These are phyloP conservation scores for Hypholoma sublateritium DNA, from an alignment of 768 basidiomycete species.

Conservation along the genomic window DNA sequence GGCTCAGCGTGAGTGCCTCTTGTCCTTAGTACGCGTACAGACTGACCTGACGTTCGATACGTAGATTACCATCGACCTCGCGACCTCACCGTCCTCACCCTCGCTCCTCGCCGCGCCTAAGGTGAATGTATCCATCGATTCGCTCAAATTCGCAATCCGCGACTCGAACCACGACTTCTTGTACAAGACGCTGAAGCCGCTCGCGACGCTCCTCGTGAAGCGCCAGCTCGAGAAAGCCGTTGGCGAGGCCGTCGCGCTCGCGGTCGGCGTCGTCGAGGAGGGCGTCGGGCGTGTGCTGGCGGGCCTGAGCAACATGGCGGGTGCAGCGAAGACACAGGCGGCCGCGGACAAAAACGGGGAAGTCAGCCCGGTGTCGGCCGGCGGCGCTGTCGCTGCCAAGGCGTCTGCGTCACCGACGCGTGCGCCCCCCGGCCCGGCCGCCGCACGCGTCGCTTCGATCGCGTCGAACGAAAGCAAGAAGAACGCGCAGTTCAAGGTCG, in stretches of 20 bases:
- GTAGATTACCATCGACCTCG: not conserved
- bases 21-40: not conserved
- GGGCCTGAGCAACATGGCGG: not conserved
- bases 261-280: not conserved
- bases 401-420: not conserved
- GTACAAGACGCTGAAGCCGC: slow-evolving; percentile 3
- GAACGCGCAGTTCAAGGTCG: not conserved
- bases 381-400: not conserved
- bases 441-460: not conserved
- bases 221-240: not conserved
- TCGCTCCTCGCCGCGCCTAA: not conserved
- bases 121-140: not conserved
- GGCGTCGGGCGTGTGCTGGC: not conserved
- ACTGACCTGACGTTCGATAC: not conserved
- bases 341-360: not conserved
- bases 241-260: not conserved
- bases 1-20: slow-evolving; percentile 55
- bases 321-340: not conserved
- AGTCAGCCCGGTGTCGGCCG: not conserved
- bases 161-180: slow-evolving; percentile 2
- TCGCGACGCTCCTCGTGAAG: not conserved
- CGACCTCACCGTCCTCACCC: not conserved
- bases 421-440: not conserved
- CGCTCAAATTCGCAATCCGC: slow-evolving; percentile 3
- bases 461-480: not conserved